A percentile compares a stretch with the other conserved stretches of the same genome.
Evolutionary conservation across 2,329 filamentous ascomycete genomes (phyloP).

Genomic region (Talaromyces piceae): DNA sequence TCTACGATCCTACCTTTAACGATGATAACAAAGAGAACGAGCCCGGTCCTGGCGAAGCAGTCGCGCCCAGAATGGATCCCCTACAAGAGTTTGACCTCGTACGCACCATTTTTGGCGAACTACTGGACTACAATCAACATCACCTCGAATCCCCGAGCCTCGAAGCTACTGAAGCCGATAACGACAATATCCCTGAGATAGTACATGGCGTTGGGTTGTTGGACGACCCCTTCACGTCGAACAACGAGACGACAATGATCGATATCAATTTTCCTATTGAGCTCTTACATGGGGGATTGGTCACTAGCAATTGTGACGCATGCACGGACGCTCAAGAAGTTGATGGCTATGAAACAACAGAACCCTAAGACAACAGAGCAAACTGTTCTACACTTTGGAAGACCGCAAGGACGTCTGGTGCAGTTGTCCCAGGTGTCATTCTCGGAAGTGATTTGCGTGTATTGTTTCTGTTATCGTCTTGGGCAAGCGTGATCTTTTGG

Average conservation of each 20-base stretch:
- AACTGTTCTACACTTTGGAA: background rate
- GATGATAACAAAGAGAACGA: conserved; percentile 3
- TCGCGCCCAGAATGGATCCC: background rate
- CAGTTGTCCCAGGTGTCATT: background rate
- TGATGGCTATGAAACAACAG: background rate
- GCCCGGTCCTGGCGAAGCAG: background rate
- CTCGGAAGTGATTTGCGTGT: background rate
- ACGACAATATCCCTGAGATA: background rate
- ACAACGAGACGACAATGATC: background rate
- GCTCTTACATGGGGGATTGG: background rate
- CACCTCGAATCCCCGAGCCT: background rate
- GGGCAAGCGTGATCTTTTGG: background rate
- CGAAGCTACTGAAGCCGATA: background rate
- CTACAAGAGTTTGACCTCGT: background rate
- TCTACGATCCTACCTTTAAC: background rate
- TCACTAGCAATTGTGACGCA: background rate
- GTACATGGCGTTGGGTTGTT: background rate
- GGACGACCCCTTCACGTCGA: background rate
- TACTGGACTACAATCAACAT: background rate
- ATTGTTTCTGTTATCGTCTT: background rate
- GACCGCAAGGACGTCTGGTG: background rate
- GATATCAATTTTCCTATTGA: background rate
- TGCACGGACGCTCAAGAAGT: background rate
- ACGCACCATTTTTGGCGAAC: background rate
- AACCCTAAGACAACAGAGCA: background rate